Percentiles rank a stretch among this genome's conserved stretches.
phyloP scores from a whole-genome alignment of 331 rosid species.

The Malus hybrid region DNA sequence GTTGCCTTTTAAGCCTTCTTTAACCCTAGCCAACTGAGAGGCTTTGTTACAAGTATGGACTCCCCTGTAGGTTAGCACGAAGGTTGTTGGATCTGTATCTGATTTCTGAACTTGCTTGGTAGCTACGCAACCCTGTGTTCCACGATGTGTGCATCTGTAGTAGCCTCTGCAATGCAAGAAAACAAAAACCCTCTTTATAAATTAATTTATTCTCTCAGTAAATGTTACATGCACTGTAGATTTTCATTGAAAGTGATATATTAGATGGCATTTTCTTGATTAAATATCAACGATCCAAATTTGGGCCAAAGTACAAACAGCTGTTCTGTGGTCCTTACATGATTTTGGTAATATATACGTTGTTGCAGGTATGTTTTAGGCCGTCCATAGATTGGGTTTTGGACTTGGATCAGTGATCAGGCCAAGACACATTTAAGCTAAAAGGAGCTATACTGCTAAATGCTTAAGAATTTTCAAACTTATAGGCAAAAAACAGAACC shows the following conservation, averaged over 20 bases:
- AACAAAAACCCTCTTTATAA: background rate
- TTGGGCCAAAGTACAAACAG: too few relatives aligned
- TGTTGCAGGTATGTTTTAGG: too few relatives aligned
- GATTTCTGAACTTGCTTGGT: slow-evolving; percentile 83
- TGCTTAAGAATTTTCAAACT: too few relatives aligned
- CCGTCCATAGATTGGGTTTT: too few relatives aligned
- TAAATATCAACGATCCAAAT: background rate
- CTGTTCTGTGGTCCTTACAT: too few relatives aligned
- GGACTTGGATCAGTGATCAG: too few relatives aligned
- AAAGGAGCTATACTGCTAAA: too few relatives aligned
- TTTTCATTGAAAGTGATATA: background rate
- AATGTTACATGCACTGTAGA: background rate
- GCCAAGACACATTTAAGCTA: too few relatives aligned
- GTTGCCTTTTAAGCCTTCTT: slow-evolving; percentile 6
- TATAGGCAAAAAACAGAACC: too few relatives aligned
- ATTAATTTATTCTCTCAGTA: background rate
- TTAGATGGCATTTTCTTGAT: background rate
- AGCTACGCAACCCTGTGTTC: slow-evolving; percentile 65
- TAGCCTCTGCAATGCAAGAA: slow-evolving; percentile 55
- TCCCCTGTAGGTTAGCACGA: slow-evolving; percentile 51
- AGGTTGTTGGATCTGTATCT: slow-evolving; percentile 46
- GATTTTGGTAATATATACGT: too few relatives aligned
- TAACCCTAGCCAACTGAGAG: slow-evolving; percentile 14
- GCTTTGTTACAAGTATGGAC: slow-evolving; percentile 64
- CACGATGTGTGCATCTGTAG: slow-evolving; percentile 70